Evolutionary conservation across 495 filamentous ascomycete genomes (phyloP).

Genomic region (Penicillium atrosanguineum): DNA sequence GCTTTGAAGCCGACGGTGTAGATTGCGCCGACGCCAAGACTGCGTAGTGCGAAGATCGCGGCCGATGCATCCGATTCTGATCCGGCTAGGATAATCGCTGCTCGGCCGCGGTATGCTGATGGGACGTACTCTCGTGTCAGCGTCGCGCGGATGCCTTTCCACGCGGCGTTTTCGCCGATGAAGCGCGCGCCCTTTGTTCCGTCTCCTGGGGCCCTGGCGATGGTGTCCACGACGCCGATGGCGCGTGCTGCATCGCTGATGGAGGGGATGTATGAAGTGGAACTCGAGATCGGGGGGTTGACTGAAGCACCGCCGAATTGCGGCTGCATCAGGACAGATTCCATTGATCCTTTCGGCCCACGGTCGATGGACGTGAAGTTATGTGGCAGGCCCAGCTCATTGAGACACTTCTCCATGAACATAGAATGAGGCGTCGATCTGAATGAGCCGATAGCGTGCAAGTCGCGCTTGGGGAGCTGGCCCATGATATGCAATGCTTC

Average conservation of each 20-base stretch:
- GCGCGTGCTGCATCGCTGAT: conserved; percentile 69
- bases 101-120: conserved; percentile 70
- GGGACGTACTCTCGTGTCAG: conserved; percentile 78
- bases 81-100: conserved; percentile 69
- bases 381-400: conserved; percentile 81
- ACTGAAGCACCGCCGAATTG: conserved; percentile 78
- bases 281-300: conserved; percentile 60
- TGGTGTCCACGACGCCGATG: conserved; percentile 78
- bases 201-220: conserved; percentile 51
- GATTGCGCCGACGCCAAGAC: conserved; percentile 71
- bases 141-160: conserved; percentile 80
- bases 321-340: conserved; percentile 63
- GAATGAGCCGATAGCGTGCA: conserved; percentile 75
- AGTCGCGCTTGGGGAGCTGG: conserved; percentile 71
- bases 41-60: conserved; percentile 71
- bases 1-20: conserved; percentile 82
- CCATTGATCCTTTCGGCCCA: conserved; percentile 59
- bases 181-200: conserved; percentile 40
- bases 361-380: conserved; percentile 73
- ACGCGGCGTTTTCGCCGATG: conserved; percentile 74
- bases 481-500: conserved; percentile 73
- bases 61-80: conserved; percentile 69
- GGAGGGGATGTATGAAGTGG: conserved; percentile 55
- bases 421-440: conserved; percentile 70
- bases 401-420: conserved; percentile 86